Percentiles rank a stretch among this genome's conserved stretches.
phyloP scores from a whole-genome alignment of 2,329 filamentous ascomycete species.

The Penicillium sp. region DNA sequence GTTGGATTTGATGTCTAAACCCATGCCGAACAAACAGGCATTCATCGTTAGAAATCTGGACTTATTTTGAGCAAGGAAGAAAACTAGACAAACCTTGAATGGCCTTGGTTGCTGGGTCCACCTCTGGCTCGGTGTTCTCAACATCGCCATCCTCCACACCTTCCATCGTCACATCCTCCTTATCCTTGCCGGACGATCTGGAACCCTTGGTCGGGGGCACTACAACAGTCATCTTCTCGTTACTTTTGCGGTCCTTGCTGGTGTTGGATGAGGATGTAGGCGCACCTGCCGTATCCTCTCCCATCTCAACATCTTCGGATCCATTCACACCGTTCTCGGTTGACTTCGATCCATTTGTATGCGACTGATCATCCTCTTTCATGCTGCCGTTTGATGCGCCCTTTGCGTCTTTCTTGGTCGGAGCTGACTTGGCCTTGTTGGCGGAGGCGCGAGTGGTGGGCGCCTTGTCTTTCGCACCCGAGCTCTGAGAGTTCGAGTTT shows the following conservation, averaged over 20 bases:
- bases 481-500: constrained; percentile 46
- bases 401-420: constrained; percentile 40
- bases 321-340: constrained; percentile 66
- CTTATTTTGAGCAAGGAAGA: background rate
- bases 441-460: constrained; percentile 43
- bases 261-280: constrained; percentile 56
- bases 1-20: constrained; percentile 87
- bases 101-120: constrained; percentile 52
- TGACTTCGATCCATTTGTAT: constrained; percentile 66
- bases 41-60: background rate
- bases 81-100: constrained; percentile 42
- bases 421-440: constrained; percentile 41
- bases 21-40: background rate
- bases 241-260: constrained; percentile 67
- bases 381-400: constrained; percentile 49
- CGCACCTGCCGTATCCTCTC: constrained; percentile 58
- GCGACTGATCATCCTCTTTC: constrained; percentile 73
- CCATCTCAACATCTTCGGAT: constrained; percentile 70
- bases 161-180: constrained; percentile 70
- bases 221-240: constrained; percentile 78
- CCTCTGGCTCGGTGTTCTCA: constrained; percentile 45
- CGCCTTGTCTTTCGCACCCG: constrained; percentile 47
- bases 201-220: constrained; percentile 69
- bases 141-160: constrained; percentile 49
- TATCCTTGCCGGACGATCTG: constrained; percentile 60